Percentiles rank a stretch among this genome's conserved stretches.
Conservation (phyloP, 148 eudicot species). For the Fallopia convolvulus region DNA sequence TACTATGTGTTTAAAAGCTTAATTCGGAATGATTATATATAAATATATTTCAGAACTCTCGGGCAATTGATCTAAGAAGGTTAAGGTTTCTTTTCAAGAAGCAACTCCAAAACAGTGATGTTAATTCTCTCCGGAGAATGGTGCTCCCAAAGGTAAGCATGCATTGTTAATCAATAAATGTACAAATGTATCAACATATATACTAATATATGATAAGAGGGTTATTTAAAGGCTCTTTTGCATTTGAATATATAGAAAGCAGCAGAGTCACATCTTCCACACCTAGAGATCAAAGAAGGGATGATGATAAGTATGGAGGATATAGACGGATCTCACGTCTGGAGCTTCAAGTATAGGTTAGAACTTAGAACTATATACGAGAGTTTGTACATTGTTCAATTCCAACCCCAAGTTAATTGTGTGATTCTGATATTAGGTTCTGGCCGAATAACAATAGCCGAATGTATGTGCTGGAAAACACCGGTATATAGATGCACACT, state of each 20-base stretch:
- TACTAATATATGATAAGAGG: too few species aligned
- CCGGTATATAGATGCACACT: conserved; percentile 29
- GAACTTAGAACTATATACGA: too few species aligned
- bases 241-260: conserved; percentile 36
- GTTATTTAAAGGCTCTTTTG: neutral
- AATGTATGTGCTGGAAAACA: conserved; percentile 84
- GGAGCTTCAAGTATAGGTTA: conserved; percentile 73
- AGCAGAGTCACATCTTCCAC: conserved; percentile 66
- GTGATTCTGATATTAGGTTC: conserved; percentile 12
- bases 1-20: too few species aligned
- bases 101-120: conserved; percentile 78
- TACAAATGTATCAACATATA: too few species aligned
- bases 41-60: conserved; percentile 5
- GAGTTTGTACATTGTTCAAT: conserved; percentile 16
- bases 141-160: conserved; percentile 67
- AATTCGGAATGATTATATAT: neutral
- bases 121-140: conserved; percentile 55
- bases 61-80: conserved; percentile 50
- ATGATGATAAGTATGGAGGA: conserved; percentile 55
- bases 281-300: conserved; percentile 57
- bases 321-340: conserved; percentile 60
- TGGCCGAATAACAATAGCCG: conserved; percentile 93
- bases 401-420: neutral
- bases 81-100: conserved; percentile 59
- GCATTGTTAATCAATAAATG: too few species aligned